Conservation (phyloP, 2,329 filamentous ascomycete species). For the Thermochaetoides dissita region DNA sequence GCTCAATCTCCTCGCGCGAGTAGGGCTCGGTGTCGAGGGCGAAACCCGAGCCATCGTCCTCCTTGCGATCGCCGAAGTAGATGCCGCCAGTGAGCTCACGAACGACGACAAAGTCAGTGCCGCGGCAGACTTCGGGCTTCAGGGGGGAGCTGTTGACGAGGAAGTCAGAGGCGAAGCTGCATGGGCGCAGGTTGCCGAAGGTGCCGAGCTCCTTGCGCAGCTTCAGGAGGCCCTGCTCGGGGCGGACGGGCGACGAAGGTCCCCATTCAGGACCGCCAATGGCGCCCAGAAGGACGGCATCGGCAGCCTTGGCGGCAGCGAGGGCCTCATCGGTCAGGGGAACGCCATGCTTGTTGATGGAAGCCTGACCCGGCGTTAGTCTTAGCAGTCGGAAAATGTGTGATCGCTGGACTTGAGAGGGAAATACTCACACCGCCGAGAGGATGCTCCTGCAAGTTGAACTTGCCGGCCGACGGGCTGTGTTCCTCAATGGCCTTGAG, state of each 20-base stretch:
- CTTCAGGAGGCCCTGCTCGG: slow-evolving; percentile 79
- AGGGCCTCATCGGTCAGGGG: slow-evolving; percentile 77
- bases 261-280: slow-evolving; percentile 98
- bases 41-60: slow-evolving; percentile 58
- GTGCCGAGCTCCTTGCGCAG: slow-evolving; percentile 89
- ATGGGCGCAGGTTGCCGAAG: slow-evolving; percentile 90
- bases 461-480: slow-evolving; percentile 55
- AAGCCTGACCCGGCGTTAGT: slow-evolving; percentile 43
- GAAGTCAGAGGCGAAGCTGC: slow-evolving; percentile 82
- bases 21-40: slow-evolving; percentile 83
- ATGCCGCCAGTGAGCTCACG: slow-evolving; percentile 86
- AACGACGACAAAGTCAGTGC: slow-evolving; percentile 83
- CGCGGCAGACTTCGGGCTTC: slow-evolving; percentile 70
- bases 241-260: slow-evolving; percentile 63
- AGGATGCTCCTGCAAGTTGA: slow-evolving; percentile 81
- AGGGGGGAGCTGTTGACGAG: slow-evolving; percentile 77
- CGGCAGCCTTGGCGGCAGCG: slow-evolving; percentile 65
- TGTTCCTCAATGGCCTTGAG: slow-evolving; percentile 64
- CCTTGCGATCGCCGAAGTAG: slow-evolving; percentile 84
- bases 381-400: neutral
- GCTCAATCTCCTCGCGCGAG: slow-evolving; percentile 71
- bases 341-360: slow-evolving; percentile 67
- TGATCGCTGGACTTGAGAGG: neutral
- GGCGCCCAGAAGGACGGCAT: slow-evolving; percentile 82
- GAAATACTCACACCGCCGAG: slow-evolving; percentile 67